Evolutionary conservation across 257 asterid genomes (phyloP).

Genomic region (Gardenia jasminoides): DNA sequence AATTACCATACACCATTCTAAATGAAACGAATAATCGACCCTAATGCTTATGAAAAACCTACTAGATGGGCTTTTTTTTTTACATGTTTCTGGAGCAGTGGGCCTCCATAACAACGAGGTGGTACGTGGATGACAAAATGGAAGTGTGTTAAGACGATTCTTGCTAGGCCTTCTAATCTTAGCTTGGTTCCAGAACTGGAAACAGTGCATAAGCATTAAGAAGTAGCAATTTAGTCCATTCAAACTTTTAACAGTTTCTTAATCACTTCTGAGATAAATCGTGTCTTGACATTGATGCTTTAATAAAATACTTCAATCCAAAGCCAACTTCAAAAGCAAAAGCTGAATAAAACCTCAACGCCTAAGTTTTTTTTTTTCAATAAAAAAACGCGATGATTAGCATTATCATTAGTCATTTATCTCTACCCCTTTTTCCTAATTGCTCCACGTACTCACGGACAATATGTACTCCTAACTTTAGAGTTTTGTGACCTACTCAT

Average conservation of each 20-base stretch:
- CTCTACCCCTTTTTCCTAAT: neutral
- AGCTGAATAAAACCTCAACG: neutral
- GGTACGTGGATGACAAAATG: too few species aligned
- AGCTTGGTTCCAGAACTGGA: neutral
- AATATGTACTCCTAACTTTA: too few species aligned
- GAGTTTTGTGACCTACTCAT: neutral
- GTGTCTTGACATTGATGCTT: neutral
- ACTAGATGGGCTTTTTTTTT: too few species aligned
- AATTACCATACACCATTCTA: too few species aligned
- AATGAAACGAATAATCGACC: too few species aligned
- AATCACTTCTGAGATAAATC: too few species aligned
- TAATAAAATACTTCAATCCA: neutral
- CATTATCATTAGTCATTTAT: neutral
- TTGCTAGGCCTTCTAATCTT: neutral
- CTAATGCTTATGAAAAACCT: too few species aligned
- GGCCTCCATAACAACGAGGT: neutral
- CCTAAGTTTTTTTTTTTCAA: too few species aligned
- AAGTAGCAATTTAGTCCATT: constrained; percentile 1
- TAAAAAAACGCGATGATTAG: too few species aligned
- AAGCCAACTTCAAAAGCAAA: neutral
- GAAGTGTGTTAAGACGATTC: too few species aligned
- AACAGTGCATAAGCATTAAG: neutral
- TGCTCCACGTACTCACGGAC: neutral
- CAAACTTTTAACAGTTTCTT: neutral
- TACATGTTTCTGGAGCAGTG: neutral